These are phyloP conservation scores for Fusarium chuoi DNA, from an alignment of 2,329 filamentous ascomycete genomes.

Conservation along the genomic window DNA sequence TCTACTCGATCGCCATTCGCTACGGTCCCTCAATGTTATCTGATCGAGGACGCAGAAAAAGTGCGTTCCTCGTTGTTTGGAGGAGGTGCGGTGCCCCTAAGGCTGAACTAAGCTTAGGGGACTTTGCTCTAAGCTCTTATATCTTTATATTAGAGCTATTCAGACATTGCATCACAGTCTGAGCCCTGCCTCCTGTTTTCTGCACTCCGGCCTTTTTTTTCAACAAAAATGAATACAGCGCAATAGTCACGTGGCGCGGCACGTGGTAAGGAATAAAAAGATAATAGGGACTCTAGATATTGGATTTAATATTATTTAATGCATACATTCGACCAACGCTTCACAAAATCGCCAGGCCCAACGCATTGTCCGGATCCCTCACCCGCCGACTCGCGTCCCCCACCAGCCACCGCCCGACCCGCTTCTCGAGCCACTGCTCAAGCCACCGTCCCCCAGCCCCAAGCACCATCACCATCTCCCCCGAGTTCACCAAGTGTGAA, in stretches of 20 bases:
- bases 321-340: not conserved
- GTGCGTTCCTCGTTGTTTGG: fast-evolving
- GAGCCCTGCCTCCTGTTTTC: not conserved
- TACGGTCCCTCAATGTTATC: not conserved
- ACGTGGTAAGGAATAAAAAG: too few species aligned
- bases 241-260: too few species aligned
- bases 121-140: not conserved
- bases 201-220: too few species aligned
- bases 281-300: fast-evolving
- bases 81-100: fast-evolving
- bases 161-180: not conserved
- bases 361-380: not conserved
- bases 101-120: not conserved
- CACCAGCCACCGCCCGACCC: too few species aligned
- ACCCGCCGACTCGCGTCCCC: too few species aligned
- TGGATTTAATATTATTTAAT: fast-evolving
- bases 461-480: not conserved
- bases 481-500: not conserved
- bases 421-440: too few species aligned
- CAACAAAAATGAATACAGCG: not conserved
- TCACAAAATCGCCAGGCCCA: not conserved
- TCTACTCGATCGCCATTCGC: not conserved
- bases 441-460: not conserved
- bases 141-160: not conserved
- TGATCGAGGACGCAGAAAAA: too few species aligned